These are phyloP conservation scores for Penicillium sp. DNA, from an alignment of 2,329 filamentous ascomycete species.

Conservation along the genomic window DNA sequence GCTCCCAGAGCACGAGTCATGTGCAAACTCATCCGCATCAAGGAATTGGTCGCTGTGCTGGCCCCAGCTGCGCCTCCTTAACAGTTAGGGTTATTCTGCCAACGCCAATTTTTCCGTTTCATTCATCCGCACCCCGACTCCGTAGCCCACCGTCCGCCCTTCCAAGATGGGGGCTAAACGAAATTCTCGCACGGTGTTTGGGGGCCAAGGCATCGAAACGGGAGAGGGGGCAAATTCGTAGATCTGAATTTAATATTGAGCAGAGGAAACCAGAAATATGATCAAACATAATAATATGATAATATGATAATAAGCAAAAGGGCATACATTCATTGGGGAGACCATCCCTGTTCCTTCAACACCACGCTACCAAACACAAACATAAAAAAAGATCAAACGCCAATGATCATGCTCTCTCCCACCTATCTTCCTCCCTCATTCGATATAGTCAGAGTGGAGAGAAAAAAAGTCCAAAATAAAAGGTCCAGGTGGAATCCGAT, in stretches of 20 bases:
- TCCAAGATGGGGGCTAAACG: not conserved
- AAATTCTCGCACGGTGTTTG: conserved; percentile 8
- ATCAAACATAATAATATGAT: not conserved
- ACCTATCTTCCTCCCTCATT: conserved; percentile 1
- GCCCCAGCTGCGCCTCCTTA: not conserved
- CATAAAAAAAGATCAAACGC: conserved; percentile 1
- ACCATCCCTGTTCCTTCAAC: conserved; percentile 5
- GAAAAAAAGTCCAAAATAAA: conserved; percentile 3
- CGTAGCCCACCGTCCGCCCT: too few relatives aligned
- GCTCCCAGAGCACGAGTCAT: not conserved
- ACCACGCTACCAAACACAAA: conserved; percentile 8
- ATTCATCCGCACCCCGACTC: too few relatives aligned
- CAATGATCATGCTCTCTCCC: conserved; percentile 11
- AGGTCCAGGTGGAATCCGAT: not conserved
- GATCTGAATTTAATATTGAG: conserved; percentile 1
- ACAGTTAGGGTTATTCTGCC: not conserved
- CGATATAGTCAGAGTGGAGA: conserved; percentile 1
- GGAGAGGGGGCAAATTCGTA: not conserved
- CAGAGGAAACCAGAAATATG: not conserved
- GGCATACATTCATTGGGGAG: not conserved
- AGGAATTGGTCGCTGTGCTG: not conserved
- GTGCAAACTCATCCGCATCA: not conserved
- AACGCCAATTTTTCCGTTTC: not conserved
- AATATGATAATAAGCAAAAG: not conserved
- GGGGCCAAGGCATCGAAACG: conserved; percentile 3